phyloP scores from a whole-genome alignment of 257 asterid species.

The Ophiorrhiza pumila region DNA sequence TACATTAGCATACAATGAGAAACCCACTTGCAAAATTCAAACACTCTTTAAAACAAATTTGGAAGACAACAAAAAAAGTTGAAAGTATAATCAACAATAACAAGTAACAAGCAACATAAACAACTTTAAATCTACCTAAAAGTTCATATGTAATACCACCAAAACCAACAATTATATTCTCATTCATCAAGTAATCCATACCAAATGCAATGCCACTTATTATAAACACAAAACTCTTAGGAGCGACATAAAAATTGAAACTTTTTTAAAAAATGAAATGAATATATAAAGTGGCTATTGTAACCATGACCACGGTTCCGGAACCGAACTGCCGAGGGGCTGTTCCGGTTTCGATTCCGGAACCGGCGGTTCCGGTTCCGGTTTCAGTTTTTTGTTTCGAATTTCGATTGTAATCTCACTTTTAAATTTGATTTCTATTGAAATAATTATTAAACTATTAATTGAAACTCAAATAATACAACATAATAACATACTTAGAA shows the following conservation, averaged over 20 bases:
- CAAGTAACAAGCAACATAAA: conserved; percentile 57
- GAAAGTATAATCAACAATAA: conserved; percentile 54
- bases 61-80: conserved; percentile 54
- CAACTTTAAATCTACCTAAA: conserved; percentile 45
- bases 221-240: conserved; percentile 50
- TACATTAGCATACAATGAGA: conserved; percentile 60
- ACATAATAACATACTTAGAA: no score
- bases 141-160: conserved; percentile 48
- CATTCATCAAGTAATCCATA: conserved; percentile 54
- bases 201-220: conserved; percentile 52
- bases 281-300: no score
- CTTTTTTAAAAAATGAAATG: conserved; percentile 48
- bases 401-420: no score
- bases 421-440: no score
- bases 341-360: no score
- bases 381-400: no score
- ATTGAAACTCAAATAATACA: no score
- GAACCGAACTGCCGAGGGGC: no score
- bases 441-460: no score
- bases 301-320: no score
- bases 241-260: conserved; percentile 44
- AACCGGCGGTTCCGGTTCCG: no score
- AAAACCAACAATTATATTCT: conserved; percentile 56
- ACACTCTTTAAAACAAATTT: conserved; percentile 68
- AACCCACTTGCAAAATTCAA: conserved; percentile 81